phyloP scores from a whole-genome alignment of 1,284 basidiomycete genomes.

The Meira miltonrushii region DNA sequence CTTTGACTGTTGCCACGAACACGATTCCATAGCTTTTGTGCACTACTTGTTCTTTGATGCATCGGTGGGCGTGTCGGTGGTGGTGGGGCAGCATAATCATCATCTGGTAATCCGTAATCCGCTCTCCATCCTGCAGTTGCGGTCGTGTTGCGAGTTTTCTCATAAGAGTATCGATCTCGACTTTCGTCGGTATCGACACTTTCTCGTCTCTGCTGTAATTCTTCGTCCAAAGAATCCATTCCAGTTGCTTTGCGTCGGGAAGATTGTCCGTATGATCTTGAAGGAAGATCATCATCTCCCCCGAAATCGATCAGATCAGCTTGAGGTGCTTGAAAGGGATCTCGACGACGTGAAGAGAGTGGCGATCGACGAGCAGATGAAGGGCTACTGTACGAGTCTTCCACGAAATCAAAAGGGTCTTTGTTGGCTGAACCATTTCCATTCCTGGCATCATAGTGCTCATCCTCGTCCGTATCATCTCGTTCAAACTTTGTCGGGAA shows the following conservation, averaged over 20 bases:
- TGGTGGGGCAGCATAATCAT: not conserved
- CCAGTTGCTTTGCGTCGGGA: not conserved
- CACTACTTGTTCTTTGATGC: not conserved
- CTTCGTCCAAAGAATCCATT: constrained; percentile 41
- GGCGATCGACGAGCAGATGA: not conserved
- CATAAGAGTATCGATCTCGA: constrained; percentile 3
- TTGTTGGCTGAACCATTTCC: not conserved
- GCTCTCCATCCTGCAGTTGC: constrained; percentile 8
- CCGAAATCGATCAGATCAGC: constrained; percentile 3
- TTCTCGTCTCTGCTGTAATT: constrained; percentile 24
- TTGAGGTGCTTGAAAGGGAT: not conserved
- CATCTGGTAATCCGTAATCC: constrained; percentile 12
- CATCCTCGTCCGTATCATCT: not conserved
- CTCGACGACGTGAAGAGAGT: not conserved
- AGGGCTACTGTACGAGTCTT: no score
- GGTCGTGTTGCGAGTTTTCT: not conserved
- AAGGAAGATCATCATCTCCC: not conserved
- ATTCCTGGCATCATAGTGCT: not conserved
- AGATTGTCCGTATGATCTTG: constrained; percentile 1
- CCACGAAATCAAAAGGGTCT: no score
- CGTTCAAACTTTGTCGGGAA: not conserved
- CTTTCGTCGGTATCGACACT: not conserved
- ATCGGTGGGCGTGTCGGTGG: constrained; percentile 3
- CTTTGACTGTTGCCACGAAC: constrained; percentile 13
- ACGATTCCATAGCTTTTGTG: constrained; percentile 6